Conservation (phyloP, 139 green algal species). For the Chlorella sp. region DNA sequence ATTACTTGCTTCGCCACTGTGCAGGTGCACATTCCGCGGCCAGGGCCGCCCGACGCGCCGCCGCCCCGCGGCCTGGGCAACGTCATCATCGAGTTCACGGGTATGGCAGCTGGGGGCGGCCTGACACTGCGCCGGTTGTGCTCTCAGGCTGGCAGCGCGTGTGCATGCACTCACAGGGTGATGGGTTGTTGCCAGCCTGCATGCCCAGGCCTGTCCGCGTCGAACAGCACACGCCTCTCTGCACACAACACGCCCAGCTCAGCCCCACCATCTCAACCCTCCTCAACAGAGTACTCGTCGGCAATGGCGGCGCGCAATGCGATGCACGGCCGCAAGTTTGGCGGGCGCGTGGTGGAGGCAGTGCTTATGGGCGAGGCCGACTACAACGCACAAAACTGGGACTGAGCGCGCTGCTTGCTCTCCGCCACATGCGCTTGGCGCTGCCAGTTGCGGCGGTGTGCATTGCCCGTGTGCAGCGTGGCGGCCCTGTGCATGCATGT, state of each 20-base stretch:
- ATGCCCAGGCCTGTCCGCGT: too few species aligned
- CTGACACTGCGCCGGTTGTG: background rate
- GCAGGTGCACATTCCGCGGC: constrained; percentile 80
- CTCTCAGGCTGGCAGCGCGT: background rate
- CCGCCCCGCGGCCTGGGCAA: constrained; percentile 76
- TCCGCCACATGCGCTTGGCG: too few species aligned
- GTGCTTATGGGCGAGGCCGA: constrained; percentile 79
- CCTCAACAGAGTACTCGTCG: constrained; percentile 50
- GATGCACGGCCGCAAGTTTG: constrained; percentile 91
- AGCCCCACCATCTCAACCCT: background rate
- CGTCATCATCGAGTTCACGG: constrained; percentile 84
- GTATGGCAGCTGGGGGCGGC: background rate
- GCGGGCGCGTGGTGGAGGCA: constrained; percentile 78
- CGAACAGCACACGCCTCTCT: too few species aligned
- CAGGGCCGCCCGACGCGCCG: constrained; percentile 44
- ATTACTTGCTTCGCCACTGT: too few species aligned
- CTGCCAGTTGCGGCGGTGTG: too few species aligned
- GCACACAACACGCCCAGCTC: background rate
- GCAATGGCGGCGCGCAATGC: constrained; percentile 75
- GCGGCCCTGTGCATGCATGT: too few species aligned
- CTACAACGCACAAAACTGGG: constrained; percentile 55
- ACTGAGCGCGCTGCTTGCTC: too few species aligned
- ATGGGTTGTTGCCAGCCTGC: too few species aligned
- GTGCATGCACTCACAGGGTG: too few species aligned
- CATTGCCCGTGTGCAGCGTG: too few species aligned